These are phyloP conservation scores for Neostapfia colusana DNA, from an alignment of 176 grass and related monocot genomes.

Conservation along the genomic window DNA sequence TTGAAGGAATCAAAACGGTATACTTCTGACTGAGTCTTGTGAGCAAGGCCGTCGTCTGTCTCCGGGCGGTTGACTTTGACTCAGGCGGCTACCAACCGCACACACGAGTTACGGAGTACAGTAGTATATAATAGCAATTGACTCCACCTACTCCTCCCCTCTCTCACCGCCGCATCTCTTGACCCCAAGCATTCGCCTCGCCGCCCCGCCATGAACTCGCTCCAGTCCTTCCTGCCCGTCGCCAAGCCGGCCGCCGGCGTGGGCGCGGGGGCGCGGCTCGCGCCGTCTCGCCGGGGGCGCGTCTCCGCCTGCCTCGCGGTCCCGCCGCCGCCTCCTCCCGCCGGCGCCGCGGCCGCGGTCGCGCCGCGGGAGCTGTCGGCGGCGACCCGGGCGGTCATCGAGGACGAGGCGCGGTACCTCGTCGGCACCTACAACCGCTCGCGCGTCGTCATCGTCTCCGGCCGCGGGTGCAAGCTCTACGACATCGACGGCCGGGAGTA, in stretches of 20 bases:
- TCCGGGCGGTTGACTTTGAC: too few species aligned
- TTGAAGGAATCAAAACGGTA: too few species aligned
- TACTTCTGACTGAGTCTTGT: too few species aligned
- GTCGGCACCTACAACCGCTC: slow-evolving; percentile 76
- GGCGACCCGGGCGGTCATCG: slow-evolving; percentile 57
- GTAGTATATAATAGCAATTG: too few species aligned
- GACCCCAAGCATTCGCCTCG: too few species aligned
- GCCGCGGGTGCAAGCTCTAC: slow-evolving; percentile 79
- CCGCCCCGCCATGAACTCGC: slow-evolving; percentile 48
- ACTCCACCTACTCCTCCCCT: too few species aligned
- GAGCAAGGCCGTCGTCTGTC: too few species aligned
- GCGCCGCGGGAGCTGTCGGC: slow-evolving; percentile 48
- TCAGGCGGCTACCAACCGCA: too few species aligned
- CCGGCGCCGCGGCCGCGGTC: neutral
- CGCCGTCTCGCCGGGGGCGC: neutral
- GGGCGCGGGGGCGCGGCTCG: neutral
- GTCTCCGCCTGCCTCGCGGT: slow-evolving; percentile 44
- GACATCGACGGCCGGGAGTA: slow-evolving; percentile 80
- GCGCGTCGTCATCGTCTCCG: slow-evolving; percentile 57
- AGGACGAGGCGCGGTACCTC: slow-evolving; percentile 61
- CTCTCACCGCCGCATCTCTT: too few species aligned
- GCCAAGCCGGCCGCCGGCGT: slow-evolving; percentile 1
- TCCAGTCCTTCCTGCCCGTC: slow-evolving; percentile 49
- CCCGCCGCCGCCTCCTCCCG: slow-evolving; percentile 19
- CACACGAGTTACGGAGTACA: too few species aligned